Evolutionary conservation across 2,329 filamentous ascomycete genomes (phyloP), one percentile per base, ranked within the genome.

Genomic region (Trichophyton simii): DNA sequence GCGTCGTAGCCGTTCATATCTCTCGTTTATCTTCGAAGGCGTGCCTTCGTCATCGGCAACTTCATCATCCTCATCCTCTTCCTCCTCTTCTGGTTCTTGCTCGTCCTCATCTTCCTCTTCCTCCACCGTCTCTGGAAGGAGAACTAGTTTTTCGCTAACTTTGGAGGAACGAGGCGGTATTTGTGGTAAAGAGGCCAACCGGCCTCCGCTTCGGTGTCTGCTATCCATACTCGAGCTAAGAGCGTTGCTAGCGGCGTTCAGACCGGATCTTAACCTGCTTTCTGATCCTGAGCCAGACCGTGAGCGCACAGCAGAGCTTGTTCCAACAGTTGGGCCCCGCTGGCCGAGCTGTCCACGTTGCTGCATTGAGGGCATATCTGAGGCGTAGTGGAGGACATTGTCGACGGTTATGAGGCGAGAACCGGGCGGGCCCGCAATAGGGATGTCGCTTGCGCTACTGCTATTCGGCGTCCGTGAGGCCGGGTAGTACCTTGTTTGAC

Each of bases 71-170:
- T 68, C 67, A 0, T 67, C 66, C 15, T 44, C 41, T 8, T 64
- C 67, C 4, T 69, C 66, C 4, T 68, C 66, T 64, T 68, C 62
- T 55, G 64, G 59, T 18, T 63, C 62, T 22, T 64, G 64, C 52
- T 83, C 83, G 60, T 82, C 80, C 31, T 80, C 80, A 15, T 75
- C 73, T 11, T 73, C 73, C 3, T 70, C 70, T 28, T 82, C 82
- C 57, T 80, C 78, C 2, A 80, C 79, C 0, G 91, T 87, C 70
- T 96, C 92, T 0, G 94, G 94, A 13, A 99, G 81, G 41, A 97
- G 79, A 0, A 99, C 94, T n/a, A 99, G 80, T 76, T 97, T 97
- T 77, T 97, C 90, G 73, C 89, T 96, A 65, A 95, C 87, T 74
- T 97, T 96, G 31, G 90, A 95, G 42, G 91, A 95, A 60, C 94